phyloP scores from a whole-genome alignment of 305 asterid genomes.

The Petunia hybrid region DNA sequence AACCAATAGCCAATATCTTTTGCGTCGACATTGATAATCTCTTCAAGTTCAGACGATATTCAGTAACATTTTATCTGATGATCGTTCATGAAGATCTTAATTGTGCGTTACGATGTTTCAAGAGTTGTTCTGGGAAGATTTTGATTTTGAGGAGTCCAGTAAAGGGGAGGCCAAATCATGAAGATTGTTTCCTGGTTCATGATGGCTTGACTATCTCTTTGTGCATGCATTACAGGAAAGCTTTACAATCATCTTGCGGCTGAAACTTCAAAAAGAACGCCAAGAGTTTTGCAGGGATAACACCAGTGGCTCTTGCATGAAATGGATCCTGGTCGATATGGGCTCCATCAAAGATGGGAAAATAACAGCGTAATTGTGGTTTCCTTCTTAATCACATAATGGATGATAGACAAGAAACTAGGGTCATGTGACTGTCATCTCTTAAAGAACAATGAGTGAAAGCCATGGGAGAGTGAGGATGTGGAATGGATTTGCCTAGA shows the following conservation, averaged over 20 bases:
- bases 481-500: slow-evolving; percentile 92
- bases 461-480: slow-evolving; percentile 99
- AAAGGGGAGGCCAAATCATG: slow-evolving; percentile 56
- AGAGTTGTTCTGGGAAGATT: slow-evolving; percentile 50
- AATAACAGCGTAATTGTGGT: slow-evolving; percentile 99
- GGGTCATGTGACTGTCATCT: slow-evolving; percentile 91
- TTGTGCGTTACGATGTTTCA: slow-evolving; percentile 44
- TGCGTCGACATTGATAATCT: slow-evolving; percentile 35
- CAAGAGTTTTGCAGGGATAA: slow-evolving; percentile 64
- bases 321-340: slow-evolving; percentile 99
- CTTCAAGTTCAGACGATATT: slow-evolving; percentile 39
- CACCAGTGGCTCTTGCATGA: slow-evolving; percentile 55
- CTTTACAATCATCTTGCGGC: slow-evolving; percentile 69
- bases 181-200: slow-evolving; percentile 53
- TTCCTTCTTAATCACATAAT: slow-evolving; percentile 97
- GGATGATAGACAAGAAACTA: slow-evolving; percentile 91
- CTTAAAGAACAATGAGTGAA: slow-evolving; percentile 83
- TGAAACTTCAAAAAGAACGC: slow-evolving; percentile 62
- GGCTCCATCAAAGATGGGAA: slow-evolving; percentile 99
- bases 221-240: slow-evolving; percentile 87
- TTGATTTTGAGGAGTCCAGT: slow-evolving; percentile 57
- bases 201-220: slow-evolving; percentile 65
- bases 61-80: slow-evolving; percentile 40
- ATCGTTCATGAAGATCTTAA: slow-evolving; percentile 40
- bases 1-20: neutral